Percentiles rank a stretch among this genome's conserved stretches.
phyloP scores from a whole-genome alignment of 345 rosid species.

The Excoecaria cochinchinensis region DNA sequence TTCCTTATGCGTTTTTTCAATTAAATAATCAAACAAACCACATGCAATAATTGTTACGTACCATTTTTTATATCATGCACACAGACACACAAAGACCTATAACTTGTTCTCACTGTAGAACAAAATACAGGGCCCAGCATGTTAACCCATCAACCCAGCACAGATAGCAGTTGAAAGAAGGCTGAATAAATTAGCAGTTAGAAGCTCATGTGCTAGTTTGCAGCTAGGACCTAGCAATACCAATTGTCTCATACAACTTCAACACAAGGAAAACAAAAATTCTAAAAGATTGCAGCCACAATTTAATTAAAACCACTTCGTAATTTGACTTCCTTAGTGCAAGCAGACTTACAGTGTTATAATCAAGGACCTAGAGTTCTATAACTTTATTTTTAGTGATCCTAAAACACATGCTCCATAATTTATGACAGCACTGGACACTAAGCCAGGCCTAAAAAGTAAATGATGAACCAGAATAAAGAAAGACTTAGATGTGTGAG shows the following conservation, averaged over 20 bases:
- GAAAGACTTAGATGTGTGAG: background rate
- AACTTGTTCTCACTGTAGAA: background rate
- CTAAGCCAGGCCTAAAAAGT: conserved; percentile 5
- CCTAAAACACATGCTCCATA: background rate
- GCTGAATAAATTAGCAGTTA: background rate
- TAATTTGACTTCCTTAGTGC: background rate
- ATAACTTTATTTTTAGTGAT: conserved; percentile 3
- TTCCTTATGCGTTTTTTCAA: background rate
- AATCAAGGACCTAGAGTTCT: background rate
- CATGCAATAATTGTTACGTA: too few species aligned
- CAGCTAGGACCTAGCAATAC: background rate
- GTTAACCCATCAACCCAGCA: background rate
- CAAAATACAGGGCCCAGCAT: background rate
- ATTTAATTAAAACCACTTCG: background rate
- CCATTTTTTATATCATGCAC: too few species aligned
- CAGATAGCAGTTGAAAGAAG: background rate
- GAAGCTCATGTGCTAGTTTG: background rate
- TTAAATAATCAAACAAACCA: conserved; percentile 2
- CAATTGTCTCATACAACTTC: background rate
- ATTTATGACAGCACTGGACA: background rate
- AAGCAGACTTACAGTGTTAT: background rate
- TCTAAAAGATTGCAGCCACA: background rate
- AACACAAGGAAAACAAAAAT: background rate
- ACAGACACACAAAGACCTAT: background rate
- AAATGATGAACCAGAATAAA: background rate